These are phyloP conservation scores for Exophiala dermatitidis DNA, from an alignment of 2,329 filamentous ascomycete genomes.

Conservation along the genomic window DNA sequence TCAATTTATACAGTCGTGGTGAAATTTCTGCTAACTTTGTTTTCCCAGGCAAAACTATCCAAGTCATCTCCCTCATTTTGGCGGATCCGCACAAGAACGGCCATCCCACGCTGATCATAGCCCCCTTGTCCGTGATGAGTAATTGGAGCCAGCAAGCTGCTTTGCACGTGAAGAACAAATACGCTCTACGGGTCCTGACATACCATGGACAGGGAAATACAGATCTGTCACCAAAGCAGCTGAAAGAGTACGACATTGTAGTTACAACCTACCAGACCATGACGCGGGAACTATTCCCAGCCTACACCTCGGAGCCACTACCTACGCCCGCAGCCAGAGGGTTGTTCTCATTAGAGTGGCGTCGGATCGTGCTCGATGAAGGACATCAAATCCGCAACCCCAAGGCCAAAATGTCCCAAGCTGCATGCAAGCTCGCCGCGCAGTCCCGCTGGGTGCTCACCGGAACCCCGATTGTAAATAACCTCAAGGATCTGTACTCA, in stretches of 20 bases:
- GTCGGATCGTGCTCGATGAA: constrained; percentile 73
- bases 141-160: constrained; percentile 80
- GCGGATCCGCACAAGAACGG: constrained; percentile 38
- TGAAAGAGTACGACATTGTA: constrained; percentile 65
- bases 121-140: constrained; percentile 79
- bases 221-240: constrained; percentile 47
- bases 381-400: constrained; percentile 76
- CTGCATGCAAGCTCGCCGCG: constrained; percentile 60
- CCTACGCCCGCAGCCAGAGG: constrained; percentile 40
- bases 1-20: background rate
- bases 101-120: constrained; percentile 63
- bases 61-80: constrained; percentile 73
- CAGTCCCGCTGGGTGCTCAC: constrained; percentile 72
- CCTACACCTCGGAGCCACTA: constrained; percentile 40
- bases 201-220: constrained; percentile 64
- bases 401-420: constrained; percentile 62
- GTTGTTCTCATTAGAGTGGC: constrained; percentile 63
- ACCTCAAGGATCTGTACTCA: constrained; percentile 71
- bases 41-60: constrained; percentile 52
- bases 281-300: constrained; percentile 54
- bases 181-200: constrained; percentile 58
- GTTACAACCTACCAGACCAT: constrained; percentile 80
- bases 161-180: constrained; percentile 60
- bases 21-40: background rate
- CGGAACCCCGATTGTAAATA: constrained; percentile 78